Evolutionary conservation across 352 stramenopile genomes (phyloP).

Genomic region (Globisporangium carolinianum): DNA sequence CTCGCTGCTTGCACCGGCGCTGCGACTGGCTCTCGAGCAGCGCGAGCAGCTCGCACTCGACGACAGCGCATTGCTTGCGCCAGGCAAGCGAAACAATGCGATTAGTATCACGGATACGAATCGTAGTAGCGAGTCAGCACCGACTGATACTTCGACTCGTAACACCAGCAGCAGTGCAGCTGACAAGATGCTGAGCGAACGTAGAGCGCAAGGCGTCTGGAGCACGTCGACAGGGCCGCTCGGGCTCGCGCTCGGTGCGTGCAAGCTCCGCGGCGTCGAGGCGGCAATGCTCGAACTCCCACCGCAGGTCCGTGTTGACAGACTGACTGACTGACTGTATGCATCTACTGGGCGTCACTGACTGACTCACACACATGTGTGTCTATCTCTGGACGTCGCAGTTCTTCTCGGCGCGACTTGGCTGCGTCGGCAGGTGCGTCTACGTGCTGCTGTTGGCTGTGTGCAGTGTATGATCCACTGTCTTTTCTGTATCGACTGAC

Average conservation of each 20-base stretch:
- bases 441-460: background rate
- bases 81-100: background rate
- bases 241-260: conserved; percentile 43
- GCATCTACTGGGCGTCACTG: too few relatives aligned
- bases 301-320: conserved; percentile 23
- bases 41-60: conserved; percentile 16
- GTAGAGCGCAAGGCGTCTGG: conserved; percentile 58
- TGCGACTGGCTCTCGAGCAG: conserved; percentile 35
- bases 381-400: background rate
- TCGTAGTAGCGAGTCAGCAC: too few relatives aligned
- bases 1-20: conserved; percentile 34
- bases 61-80: conserved; percentile 14
- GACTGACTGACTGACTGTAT: too few relatives aligned
- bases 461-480: background rate
- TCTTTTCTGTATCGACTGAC: background rate
- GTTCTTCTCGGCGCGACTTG: conserved; percentile 49
- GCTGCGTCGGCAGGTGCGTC: conserved; percentile 17
- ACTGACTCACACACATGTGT: too few relatives aligned
- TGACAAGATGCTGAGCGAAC: conserved; percentile 23
- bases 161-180: background rate
- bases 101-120: background rate
- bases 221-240: conserved; percentile 52
- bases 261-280: conserved; percentile 53
- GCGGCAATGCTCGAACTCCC: conserved; percentile 61
- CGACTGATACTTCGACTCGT: too few relatives aligned